Evolutionary conservation across 345 rosid genomes (phyloP).

Genomic region (Rubroshorea leprosula): DNA sequence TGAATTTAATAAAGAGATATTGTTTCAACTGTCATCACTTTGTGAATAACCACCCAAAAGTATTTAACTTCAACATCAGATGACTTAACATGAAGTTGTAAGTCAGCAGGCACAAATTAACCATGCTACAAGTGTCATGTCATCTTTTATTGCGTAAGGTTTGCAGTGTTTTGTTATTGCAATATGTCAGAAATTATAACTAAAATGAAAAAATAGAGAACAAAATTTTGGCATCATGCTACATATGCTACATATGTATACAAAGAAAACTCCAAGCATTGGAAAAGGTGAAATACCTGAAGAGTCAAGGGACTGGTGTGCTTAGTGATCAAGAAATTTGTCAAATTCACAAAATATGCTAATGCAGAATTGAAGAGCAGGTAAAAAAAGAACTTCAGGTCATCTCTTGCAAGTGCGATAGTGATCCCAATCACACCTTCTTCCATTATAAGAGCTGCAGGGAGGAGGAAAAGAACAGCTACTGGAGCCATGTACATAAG

Average conservation of each 20-base stretch:
- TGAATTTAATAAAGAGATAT: no score
- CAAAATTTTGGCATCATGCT: neutral
- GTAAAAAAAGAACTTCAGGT: slow-evolving; percentile 30
- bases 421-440: slow-evolving; percentile 35
- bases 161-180: no score
- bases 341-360: slow-evolving; percentile 41
- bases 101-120: no score
- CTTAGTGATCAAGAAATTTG: slow-evolving; percentile 42
- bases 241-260: neutral
- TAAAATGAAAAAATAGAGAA: no score
- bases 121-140: no score
- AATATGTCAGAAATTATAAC: no score
- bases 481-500: slow-evolving; percentile 51
- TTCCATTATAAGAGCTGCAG: slow-evolving; percentile 31
- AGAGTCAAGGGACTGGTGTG: slow-evolving; percentile 51
- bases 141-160: no score
- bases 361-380: slow-evolving; percentile 36
- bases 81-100: no score
- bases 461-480: slow-evolving; percentile 35
- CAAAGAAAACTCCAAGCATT: neutral
- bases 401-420: slow-evolving; percentile 36
- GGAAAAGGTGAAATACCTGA: slow-evolving; percentile 25
- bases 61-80: no score
- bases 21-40: no score
- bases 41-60: no score